Evolutionary conservation across 2,329 filamentous ascomycete genomes (phyloP), one percentile per base, ranked within the genome.

Genomic region (Aureobasidium melanogenum): DNA sequence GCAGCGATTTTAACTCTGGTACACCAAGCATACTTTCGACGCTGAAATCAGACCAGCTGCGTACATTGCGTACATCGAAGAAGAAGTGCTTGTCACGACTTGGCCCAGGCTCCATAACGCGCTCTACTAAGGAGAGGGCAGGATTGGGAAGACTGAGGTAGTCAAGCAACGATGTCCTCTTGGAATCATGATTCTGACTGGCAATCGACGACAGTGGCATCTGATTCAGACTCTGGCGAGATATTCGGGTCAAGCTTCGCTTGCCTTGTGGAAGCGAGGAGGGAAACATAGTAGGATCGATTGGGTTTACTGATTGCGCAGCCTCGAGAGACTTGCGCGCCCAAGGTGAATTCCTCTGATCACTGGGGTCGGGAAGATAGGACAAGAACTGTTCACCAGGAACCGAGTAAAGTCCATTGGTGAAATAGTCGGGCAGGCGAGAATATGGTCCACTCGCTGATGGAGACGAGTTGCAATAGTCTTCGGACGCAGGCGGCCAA

Each of bases 11-110:
- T 30, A 51, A 10, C 19, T 51, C 30, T 38, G 48, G 30, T 2
- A 26, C 15, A 36, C 7, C 15, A 22, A 38, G 9, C 71, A 97
- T 86, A 62, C 86, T 85, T 59, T 80, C 74, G 12, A 89, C 78
- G 66, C 84, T 89, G 82, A 97, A 97, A 67, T 84, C 82, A 56
- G 82, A 83, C 93, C 93, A 97, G 64, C 85, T 82, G 64, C 89
- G 85, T 66, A 97, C 80, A 72, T 95, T 93, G 67, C 93, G 88
- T 62, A 96, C 83, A 70, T 97, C 93, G 89, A 91, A 97, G 93
- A 93, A 97, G 74, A 93, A 96, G 77, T 96, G 86, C 73, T 87
- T 90, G 68, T 82, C 87, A 74, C 81, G 83, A 69, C 81, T 86
- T 72, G 85, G 88, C 76, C 85, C 72, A 71, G 88, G 86, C 63